Evolutionary conservation across 2,329 filamentous ascomycete genomes (phyloP).

Genomic region (Juglanconis oblonga): DNA sequence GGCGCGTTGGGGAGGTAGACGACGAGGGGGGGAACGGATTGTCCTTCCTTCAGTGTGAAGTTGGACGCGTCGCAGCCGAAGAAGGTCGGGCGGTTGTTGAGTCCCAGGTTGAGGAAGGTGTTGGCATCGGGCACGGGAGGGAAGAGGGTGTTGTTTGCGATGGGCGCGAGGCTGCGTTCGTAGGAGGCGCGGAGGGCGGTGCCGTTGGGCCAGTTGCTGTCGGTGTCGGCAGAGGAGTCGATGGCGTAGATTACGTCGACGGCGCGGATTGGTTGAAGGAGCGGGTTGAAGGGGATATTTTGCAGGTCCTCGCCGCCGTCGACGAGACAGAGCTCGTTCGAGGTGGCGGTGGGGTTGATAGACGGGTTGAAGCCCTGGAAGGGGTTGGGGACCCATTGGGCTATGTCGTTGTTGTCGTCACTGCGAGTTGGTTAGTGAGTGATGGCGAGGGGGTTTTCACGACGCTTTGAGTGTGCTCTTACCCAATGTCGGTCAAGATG

Average conservation of each 20-base stretch:
- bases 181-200: slow-evolving; percentile 57
- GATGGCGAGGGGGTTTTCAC: too few species aligned
- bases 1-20: slow-evolving; percentile 82
- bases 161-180: slow-evolving; percentile 44
- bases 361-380: slow-evolving; percentile 51
- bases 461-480: neutral
- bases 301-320: slow-evolving; percentile 50
- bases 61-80: slow-evolving; percentile 55
- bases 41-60: slow-evolving; percentile 24
- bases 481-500: slow-evolving; percentile 52
- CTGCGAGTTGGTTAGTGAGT: slow-evolving; percentile 23
- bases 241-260: slow-evolving; percentile 64
- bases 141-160: slow-evolving; percentile 55
- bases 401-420: slow-evolving; percentile 45
- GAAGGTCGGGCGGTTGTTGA: slow-evolving; percentile 60
- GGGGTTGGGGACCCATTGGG: slow-evolving; percentile 58
- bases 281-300: slow-evolving; percentile 50
- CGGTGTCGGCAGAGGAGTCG: slow-evolving; percentile 62
- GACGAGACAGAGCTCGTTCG: slow-evolving; percentile 41
- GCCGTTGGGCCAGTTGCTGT: slow-evolving; percentile 58
- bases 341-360: slow-evolving; percentile 33
- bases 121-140: slow-evolving; percentile 53
- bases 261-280: slow-evolving; percentile 46
- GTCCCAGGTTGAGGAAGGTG: slow-evolving; percentile 55
- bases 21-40: slow-evolving; percentile 27